Conservation (phyloP, 495 filamentous ascomycete species). For the Lentithecium fluviatile region DNA sequence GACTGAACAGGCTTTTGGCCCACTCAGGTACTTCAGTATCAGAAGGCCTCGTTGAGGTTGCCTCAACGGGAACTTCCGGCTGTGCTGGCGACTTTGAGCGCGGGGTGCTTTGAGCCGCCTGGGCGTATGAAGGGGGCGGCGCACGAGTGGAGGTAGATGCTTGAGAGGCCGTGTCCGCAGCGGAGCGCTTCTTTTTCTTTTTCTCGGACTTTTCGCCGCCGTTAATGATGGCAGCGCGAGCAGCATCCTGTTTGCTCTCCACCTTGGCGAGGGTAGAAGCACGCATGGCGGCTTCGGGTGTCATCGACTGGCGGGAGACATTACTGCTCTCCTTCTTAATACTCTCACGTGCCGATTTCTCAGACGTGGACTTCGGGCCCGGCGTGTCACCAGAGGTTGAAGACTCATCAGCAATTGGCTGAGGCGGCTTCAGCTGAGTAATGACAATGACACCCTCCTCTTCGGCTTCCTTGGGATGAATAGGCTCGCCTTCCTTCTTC, state of each 20-base stretch:
- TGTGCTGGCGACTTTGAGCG: slow-evolving; percentile 18
- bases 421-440: slow-evolving; percentile 48
- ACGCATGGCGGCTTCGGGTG: slow-evolving; percentile 34
- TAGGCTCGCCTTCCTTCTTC: slow-evolving; percentile 79
- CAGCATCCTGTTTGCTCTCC: slow-evolving; percentile 47
- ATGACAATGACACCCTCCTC: slow-evolving; percentile 60
- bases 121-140: slow-evolving; percentile 30
- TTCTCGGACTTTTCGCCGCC: slow-evolving; percentile 44
- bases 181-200: slow-evolving; percentile 50
- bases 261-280: slow-evolving; percentile 38
- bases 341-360: slow-evolving; percentile 29
- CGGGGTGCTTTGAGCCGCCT: slow-evolving; percentile 29
- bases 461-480: slow-evolving; percentile 71
- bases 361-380: slow-evolving; percentile 20
- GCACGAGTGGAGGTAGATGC: slow-evolving; percentile 36
- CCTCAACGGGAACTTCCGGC: slow-evolving; percentile 2
- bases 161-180: slow-evolving; percentile 28
- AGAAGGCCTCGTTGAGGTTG: background rate
- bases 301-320: slow-evolving; percentile 46
- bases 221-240: slow-evolving; percentile 43
- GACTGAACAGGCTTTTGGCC: slow-evolving; percentile 25
- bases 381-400: slow-evolving; percentile 50
- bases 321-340: slow-evolving; percentile 47
- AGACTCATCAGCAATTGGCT: slow-evolving; percentile 46
- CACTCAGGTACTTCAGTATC: slow-evolving; percentile 28